These are phyloP conservation scores for Plantago major DNA, from an alignment of 257 asterid species.

Conservation along the genomic window DNA sequence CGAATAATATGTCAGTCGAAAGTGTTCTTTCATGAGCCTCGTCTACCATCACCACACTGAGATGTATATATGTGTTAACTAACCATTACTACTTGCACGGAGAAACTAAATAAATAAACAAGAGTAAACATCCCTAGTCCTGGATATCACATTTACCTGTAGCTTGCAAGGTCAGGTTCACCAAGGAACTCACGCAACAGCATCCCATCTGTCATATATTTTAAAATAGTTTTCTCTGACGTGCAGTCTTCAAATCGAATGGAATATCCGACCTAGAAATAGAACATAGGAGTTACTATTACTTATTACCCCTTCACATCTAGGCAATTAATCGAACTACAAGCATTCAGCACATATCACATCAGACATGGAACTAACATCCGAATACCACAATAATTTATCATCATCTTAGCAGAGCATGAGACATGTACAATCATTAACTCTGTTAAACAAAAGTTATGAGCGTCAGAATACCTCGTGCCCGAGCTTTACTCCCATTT, in stretches of 20 bases:
- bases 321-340: slow-evolving; percentile 4
- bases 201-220: slow-evolving; percentile 97
- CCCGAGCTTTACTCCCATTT: slow-evolving; percentile 97
- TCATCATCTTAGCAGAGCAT: too few relatives aligned
- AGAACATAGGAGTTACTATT: neutral
- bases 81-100: slow-evolving; percentile 13
- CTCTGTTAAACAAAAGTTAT: neutral
- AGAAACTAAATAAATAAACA: slow-evolving; percentile 12
- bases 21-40: slow-evolving; percentile 97
- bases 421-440: neutral
- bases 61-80: slow-evolving; percentile 17
- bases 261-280: slow-evolving; percentile 75
- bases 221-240: slow-evolving; percentile 75
- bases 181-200: slow-evolving; percentile 84
- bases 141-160: slow-evolving; percentile 47
- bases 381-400: too few relatives aligned
- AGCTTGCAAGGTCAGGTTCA: slow-evolving; percentile 87
- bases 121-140: neutral
- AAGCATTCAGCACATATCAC: neutral
- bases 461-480: slow-evolving; percentile 57
- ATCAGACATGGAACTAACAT: too few relatives aligned
- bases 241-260: slow-evolving; percentile 96
- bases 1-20: slow-evolving; percentile 87
- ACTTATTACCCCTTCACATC: slow-evolving; percentile 17
- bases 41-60: slow-evolving; percentile 91